Evolutionary conservation across 768 basidiomycete species (phyloP), one percentile per base, ranked within the genome.

Genomic region (Chalciporus sphaerocephalus): DNA sequence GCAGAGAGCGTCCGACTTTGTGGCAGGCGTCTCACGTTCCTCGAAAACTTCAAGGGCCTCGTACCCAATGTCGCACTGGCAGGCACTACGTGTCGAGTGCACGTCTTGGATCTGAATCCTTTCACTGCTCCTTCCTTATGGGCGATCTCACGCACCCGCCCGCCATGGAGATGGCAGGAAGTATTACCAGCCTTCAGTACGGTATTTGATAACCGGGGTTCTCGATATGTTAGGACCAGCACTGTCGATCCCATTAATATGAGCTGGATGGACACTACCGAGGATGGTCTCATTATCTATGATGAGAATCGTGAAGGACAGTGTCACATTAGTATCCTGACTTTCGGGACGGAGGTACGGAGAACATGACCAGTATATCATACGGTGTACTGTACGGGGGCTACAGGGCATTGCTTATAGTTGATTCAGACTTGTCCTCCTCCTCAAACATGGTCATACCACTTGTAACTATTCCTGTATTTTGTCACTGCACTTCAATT

Each of bases 271-370:
- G 67, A 71, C 32, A 72, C 74, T 32, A 83, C 78, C 10, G 81
- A 83, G 58, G 81, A 84, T 50, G 80, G 81, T 44, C 70, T 83
- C 16, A 64, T 81, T 42, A 56, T 84, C 42, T 71, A 81, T 49
- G 59, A 80, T 51, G 47, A 65, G 65, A 66, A 65, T 40, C 60
- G 54, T 20, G 64, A 64, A 46, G 64, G 63, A 18, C 60, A 67
- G 52, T 66, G 64, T 47, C 33, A 48, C 8, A 64, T 65, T n/a
- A 60, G 61, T 15, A 61, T 65, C 18, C 40, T 63, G 42, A 65
- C 64, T 10, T 65, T 67, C 46, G 65, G 64, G 15, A 43, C 37
- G 41, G 62, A 60, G 18, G 24, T 55, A 25, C 52, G 44, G 27
- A 24, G 35, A 34, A 11, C 41, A 44, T 53, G 50, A 62, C n/a